Evolutionary conservation across 179 eudicot genomes (phyloP), one percentile per base, ranked within the genome.

Genomic region (Sideroxylon spinosum): DNA sequence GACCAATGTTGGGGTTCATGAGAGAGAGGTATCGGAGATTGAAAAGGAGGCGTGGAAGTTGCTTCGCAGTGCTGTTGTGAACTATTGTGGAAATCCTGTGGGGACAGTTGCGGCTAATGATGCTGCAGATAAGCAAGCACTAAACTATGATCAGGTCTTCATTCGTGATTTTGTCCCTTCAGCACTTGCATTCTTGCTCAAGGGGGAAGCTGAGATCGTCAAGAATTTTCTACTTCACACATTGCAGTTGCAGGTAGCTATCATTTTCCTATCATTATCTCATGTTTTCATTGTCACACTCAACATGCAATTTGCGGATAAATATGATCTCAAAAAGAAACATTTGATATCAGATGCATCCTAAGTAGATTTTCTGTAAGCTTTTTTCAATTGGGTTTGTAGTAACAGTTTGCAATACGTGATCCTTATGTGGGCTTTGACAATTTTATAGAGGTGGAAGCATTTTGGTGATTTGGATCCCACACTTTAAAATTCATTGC

Each of bases 161-260:
- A 84, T 95, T 73, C 95, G 98, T 14, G 98, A 95, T 87, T 95
- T 95, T 83, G 89, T 95, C 78, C 99, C 99, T 10, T 91, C 98
- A 0, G 99, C 99, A 19, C 97, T 95, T 65, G 97, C 99, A 25
- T 95, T 95, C 80, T 86, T 95, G 91, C 90, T 95, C 76, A 95
- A 91, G 82, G 99, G 99, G 77, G 98, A 95, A 81, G 93, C 88
- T 22, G 95, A 93, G 78, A 90, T 95, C 74, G 99, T 95, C 57
- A 95, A 86, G 93, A 95, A 93, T 78, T 95, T 95, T 74, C 90
- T 95, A 57, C 91, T 93, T 26, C 93, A 93, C 80, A 93, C 97
- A 26, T 88, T 93, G 87, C 97, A 91, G 74, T 76, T 93, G 74
- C 99, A 91, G 97, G 99, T 95, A 84, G 61, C 78, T 16, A 37